Base-by-base conservation (phyloP, 2,329 filamentous ascomycete species). In the Endothia cerciana region DNA sequence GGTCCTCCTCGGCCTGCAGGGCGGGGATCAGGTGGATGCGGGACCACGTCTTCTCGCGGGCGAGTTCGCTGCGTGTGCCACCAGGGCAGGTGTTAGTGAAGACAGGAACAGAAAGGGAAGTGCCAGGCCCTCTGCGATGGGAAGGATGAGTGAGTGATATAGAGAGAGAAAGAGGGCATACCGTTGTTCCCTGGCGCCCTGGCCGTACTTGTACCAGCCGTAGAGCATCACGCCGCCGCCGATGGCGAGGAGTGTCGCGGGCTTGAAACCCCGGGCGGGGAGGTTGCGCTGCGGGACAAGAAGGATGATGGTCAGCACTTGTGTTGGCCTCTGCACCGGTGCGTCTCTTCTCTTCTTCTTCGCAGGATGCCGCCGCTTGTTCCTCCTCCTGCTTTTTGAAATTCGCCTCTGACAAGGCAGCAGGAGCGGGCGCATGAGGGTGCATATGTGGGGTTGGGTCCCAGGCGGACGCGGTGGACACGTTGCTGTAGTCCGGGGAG, bases 21-120 rank as follows among this genome's bases (percentile, higher is more conserved):
- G 97, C 82, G 66, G 95, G 95, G 75, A 94, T 95, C 70, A 99
- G 85, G 81, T 98, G 89, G 80, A 99, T 97, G 76, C 95, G 91
- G 69, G 92, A 88, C 95, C 95, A 99, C 88, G 97, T 95, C 85
- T 98, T 99, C 77, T 99, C 95, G 73, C 95, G 92, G 70, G 89
- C 92, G 72, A 97, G 89, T 81, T 99, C 95, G 76, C 94, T 97
- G 74, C 65, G 7, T n/a, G 41, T 1, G 33, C 33, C 6, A 36
- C 33, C 33, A 28, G 22, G 11, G 17, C n/a, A 49, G 56, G 25
- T 51, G 22, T 30, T 60, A 40, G 45, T 38, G 57, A 45, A 60
- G 47, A 47, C 38, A 41, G 36, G 33, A 61, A 36, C 22, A 45
- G 1, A 47, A 28, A 62, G 47, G 22, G 22, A 17, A 17, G 7